A percentile compares a stretch with the other conserved stretches of the same genome.
Conservation (phyloP, 108 stramenopile species). For the Cyclotella distinguenda region DNA sequence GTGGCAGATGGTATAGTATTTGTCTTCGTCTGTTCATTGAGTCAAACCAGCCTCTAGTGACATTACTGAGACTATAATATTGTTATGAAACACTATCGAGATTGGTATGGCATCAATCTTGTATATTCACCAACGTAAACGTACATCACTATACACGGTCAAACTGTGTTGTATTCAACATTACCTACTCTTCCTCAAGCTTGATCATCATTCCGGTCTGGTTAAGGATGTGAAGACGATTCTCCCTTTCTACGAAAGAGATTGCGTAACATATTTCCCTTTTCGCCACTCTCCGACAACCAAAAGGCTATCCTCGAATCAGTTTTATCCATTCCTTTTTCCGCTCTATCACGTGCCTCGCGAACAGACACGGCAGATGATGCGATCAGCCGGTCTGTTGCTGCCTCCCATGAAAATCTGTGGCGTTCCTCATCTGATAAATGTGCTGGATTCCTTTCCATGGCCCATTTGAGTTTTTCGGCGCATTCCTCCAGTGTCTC, state of each 20-base stretch:
- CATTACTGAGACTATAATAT: no score
- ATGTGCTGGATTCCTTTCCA: constrained; percentile 74
- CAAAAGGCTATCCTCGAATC: constrained; percentile 59
- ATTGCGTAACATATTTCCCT: constrained; percentile 47
- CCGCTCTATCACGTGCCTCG: constrained; percentile 54
- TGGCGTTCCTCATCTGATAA: constrained; percentile 63
- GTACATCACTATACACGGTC: no score
- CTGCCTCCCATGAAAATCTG: constrained; percentile 91
- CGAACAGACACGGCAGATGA: constrained; percentile 54
- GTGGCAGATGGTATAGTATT: constrained; percentile 10
- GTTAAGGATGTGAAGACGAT: not conserved
- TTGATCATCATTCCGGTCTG: constrained; percentile 1
- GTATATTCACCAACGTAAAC: no score
- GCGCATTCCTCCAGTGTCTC: constrained; percentile 74
- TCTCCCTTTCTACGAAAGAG: constrained; percentile 30
- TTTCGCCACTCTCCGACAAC: constrained; percentile 55
- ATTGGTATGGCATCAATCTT: no score
- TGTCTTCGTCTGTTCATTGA: constrained; percentile 3
- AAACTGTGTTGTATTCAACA: no score
- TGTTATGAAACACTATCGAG: no score
- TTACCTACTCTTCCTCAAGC: not conserved
- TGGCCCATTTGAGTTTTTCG: constrained; percentile 60
- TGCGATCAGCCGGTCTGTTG: constrained; percentile 82
- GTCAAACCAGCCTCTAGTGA: no score
- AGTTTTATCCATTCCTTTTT: constrained; percentile 51